Base-by-base conservation (phyloP, 306 rosid species). In the Senna siamea region DNA sequence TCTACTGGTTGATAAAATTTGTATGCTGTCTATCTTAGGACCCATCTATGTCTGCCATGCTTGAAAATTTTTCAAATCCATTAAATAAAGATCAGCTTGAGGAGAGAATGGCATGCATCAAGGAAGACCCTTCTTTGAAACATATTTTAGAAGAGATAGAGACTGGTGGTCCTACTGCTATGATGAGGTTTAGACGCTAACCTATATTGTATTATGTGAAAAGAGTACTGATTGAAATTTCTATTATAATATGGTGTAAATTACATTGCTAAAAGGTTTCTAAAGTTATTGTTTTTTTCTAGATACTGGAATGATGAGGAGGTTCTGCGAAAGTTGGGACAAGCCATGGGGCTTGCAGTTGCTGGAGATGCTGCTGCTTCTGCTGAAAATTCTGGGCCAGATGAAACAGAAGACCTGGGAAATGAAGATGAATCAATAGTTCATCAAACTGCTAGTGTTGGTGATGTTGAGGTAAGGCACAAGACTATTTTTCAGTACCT, bases 71-170 rank as follows among this genome's bases (percentile, higher is more conserved):
- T 65, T 2, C 90, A 60, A 92, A 82, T 82, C 99, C 99, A 19
- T 75, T 90, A 54, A 92, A 86, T 67, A 87, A 90, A 76, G 94
- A 88, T 47, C 96, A 95, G 84, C 90, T 95, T 79, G 99, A 95
- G 82, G 98, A 92, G 80, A 93, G 99, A 77, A 95, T 95, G 96
- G 82, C 98, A 47, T 93, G 90, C 66, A 87, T 95, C 46, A 95
- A 89, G 82, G 99, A 95, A 37, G 99, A 95, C 78, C 99, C 99
- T 55, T 95, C 99, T 46, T 76, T 95, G 87, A 95, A 92, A 83
- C 96, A 89, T 76, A 92, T 95, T 79, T 85, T 95, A 78, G 99
- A 95, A 26, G 98, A 95, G 83, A 95, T 95, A 81, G 99, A 95
- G 82, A 81, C 79, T 22, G 99, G 98, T 63, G 99, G 99, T 72